Evolutionary conservation across 345 rosid species (phyloP).

Genomic region (Brassica nigra): DNA sequence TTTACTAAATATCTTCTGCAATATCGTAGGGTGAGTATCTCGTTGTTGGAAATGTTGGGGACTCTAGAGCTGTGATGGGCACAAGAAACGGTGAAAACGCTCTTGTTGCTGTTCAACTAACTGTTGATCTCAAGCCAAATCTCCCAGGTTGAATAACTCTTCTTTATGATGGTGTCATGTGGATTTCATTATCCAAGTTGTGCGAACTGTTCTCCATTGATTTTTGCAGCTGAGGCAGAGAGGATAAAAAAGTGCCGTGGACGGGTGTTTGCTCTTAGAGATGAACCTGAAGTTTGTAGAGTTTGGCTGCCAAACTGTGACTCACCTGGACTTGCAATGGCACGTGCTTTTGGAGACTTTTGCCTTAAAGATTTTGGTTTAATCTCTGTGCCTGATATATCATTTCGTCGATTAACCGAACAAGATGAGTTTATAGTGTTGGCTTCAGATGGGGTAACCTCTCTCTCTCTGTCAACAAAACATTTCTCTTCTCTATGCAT

Average conservation of each 20-base stretch:
- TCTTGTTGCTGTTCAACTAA: slow-evolving; percentile 85
- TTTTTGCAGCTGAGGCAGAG: slow-evolving; percentile 80
- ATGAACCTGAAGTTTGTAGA: slow-evolving; percentile 95
- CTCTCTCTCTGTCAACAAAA: not conserved
- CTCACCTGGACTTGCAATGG: slow-evolving; percentile 99
- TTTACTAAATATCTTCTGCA: not conserved
- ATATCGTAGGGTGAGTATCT: slow-evolving; percentile 68
- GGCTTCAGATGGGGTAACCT: slow-evolving; percentile 87
- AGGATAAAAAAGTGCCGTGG: slow-evolving; percentile 86
- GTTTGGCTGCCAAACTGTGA: slow-evolving; percentile 95
- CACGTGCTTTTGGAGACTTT: slow-evolving; percentile 98
- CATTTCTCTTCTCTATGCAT: not conserved
- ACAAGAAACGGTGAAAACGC: slow-evolving; percentile 65
- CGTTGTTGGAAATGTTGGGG: slow-evolving; percentile 87
- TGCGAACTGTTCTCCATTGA: not conserved
- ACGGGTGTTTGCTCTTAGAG: slow-evolving; percentile 90
- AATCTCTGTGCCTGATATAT: slow-evolving; percentile 91
- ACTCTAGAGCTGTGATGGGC: slow-evolving; percentile 92
- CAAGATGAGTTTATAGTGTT: slow-evolving; percentile 87
- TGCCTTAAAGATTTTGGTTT: slow-evolving; percentile 97
- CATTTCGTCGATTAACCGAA: slow-evolving; percentile 62
- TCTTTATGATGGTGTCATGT: slow-evolving; percentile 8
- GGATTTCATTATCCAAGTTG: not conserved
- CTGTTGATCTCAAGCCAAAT: slow-evolving; percentile 96
- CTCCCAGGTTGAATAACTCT: slow-evolving; percentile 66